Conservation (phyloP, 1,139 yeast species). For the Blastobotrys buckinghamii region DNA sequence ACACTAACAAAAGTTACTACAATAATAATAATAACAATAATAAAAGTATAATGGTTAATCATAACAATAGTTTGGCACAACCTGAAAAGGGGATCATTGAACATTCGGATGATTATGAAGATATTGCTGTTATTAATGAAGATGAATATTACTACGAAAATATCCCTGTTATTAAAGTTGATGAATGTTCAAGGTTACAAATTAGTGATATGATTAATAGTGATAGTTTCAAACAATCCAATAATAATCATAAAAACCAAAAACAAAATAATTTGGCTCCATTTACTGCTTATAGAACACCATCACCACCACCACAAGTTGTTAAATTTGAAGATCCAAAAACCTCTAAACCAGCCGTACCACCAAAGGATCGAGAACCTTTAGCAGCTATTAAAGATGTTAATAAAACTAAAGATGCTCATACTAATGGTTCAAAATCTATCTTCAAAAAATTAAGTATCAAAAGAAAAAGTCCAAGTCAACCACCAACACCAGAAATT, state of each 20-base stretch:
- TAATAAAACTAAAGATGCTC: background rate
- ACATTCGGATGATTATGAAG: conserved; percentile 2
- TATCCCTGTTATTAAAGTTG: background rate
- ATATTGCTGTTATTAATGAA: background rate
- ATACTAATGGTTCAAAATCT: background rate
- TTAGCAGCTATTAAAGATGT: background rate
- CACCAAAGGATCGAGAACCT: background rate
- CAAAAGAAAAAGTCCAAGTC: background rate
- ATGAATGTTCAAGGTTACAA: conserved; percentile 19
- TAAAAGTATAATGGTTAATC: background rate
- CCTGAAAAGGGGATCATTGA: background rate
- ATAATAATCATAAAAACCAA: background rate
- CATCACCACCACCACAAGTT: conserved; percentile 1
- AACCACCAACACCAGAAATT: conserved; percentile 8
- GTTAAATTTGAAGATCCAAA: background rate
- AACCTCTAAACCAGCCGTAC: background rate
- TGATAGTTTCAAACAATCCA: conserved; percentile 22
- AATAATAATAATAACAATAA: background rate
- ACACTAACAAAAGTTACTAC: background rate
- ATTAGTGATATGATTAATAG: conserved; percentile 26
- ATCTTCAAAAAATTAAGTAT: conserved; percentile 6
- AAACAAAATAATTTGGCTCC: background rate
- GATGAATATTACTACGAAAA: background rate
- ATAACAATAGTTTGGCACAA: background rate
- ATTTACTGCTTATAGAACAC: conserved; percentile 7